These are phyloP conservation scores for Capronia coronata DNA, from an alignment of 2,329 filamentous ascomycete species.

Conservation along the genomic window DNA sequence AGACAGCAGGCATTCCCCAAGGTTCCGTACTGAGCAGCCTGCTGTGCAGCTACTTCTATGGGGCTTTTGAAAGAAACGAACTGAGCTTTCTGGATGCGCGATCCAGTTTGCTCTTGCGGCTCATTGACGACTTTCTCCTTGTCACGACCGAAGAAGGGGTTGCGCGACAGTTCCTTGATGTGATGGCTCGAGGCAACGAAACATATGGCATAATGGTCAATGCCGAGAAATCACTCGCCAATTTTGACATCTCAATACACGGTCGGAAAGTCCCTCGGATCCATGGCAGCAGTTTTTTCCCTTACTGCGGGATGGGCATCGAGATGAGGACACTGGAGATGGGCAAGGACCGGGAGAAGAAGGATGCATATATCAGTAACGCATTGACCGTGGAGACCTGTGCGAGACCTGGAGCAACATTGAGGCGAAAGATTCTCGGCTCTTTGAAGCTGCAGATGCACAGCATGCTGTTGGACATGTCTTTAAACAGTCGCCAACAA, in stretches of 20 bases:
- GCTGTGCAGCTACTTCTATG: slow-evolving; percentile 95
- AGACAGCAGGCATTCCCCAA: slow-evolving; percentile 85
- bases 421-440: slow-evolving; percentile 69
- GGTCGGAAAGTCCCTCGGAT: slow-evolving; percentile 49
- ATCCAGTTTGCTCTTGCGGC: slow-evolving; percentile 62
- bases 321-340: slow-evolving; percentile 69
- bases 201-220: slow-evolving; percentile 77
- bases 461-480: slow-evolving; percentile 73
- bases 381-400: slow-evolving; percentile 73
- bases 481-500: slow-evolving; percentile 63
- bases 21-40: slow-evolving; percentile 81
- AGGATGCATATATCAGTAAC: slow-evolving; percentile 54
- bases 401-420: slow-evolving; percentile 65
- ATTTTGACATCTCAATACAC: slow-evolving; percentile 63
- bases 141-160: slow-evolving; percentile 65
- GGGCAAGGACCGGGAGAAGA: slow-evolving; percentile 59
- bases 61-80: slow-evolving; percentile 66
- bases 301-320: slow-evolving; percentile 80
- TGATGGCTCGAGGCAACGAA: slow-evolving; percentile 72
- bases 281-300: slow-evolving; percentile 53
- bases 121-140: slow-evolving; percentile 90
- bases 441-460: slow-evolving; percentile 80
- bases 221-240: slow-evolving; percentile 70
- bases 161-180: slow-evolving; percentile 64
- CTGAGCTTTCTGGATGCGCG: slow-evolving; percentile 58